Conservation (phyloP, 2,329 filamentous ascomycete genomes). For the Mycosphaerella arachidis region DNA sequence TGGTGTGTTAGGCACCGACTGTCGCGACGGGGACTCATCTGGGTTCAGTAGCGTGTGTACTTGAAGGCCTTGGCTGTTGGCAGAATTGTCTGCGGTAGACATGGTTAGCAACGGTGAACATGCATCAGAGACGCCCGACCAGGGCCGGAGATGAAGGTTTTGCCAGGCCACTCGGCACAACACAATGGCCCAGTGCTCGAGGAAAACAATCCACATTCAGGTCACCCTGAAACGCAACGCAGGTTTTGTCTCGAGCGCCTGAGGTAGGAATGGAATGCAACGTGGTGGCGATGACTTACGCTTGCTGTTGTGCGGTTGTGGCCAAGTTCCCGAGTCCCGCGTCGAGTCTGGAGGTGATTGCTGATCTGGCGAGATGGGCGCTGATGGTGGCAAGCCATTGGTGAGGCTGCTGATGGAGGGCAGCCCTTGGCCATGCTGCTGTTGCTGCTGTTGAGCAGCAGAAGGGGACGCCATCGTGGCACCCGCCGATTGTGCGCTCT, state of each 20-base stretch:
- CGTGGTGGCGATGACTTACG: constrained; percentile 28
- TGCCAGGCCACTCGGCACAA: neutral
- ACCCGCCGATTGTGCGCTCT: constrained; percentile 1
- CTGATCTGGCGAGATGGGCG: constrained; percentile 30
- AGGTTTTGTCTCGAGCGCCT: neutral
- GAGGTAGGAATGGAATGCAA: constrained; percentile 8
- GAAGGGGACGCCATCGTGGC: constrained; percentile 26
- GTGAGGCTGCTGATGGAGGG: constrained; percentile 37
- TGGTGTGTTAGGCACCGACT: constrained; percentile 41
- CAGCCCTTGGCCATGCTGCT: constrained; percentile 25
- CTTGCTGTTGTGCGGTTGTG: constrained; percentile 34
- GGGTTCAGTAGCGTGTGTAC: constrained; percentile 48
- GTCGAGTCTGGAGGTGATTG: constrained; percentile 29
- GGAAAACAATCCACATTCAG: neutral
- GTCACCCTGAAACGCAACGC: neutral
- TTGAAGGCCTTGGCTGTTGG: constrained; percentile 46
- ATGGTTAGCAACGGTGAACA: neutral
- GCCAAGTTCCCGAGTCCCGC: constrained; percentile 37
- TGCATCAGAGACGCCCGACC: neutral
- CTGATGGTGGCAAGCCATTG: constrained; percentile 32
- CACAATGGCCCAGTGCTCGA: neutral
- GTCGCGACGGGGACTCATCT: constrained; percentile 46
- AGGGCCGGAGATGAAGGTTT: neutral
- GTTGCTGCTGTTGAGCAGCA: constrained; percentile 15
- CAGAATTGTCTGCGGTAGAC: constrained; percentile 31